These are phyloP conservation scores for Apiospora rasikravindrae DNA, from an alignment of 2,329 filamentous ascomycete genomes.

Conservation along the genomic window DNA sequence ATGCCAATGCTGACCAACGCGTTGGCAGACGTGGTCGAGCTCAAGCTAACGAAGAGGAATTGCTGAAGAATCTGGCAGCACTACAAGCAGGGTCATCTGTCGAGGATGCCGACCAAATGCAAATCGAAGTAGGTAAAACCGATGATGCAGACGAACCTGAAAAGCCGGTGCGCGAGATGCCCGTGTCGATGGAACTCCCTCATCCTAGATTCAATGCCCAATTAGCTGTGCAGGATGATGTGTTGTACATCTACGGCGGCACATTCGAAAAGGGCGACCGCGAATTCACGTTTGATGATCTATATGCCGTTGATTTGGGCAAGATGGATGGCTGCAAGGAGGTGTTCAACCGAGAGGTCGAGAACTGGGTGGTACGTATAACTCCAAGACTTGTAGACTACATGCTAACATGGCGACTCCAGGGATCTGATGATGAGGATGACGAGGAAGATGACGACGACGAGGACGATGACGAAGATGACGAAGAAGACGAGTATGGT, in stretches of 20 bases:
- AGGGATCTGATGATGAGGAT: slow-evolving; percentile 59
- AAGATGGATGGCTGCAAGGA: slow-evolving; percentile 95
- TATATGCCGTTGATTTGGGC: slow-evolving; percentile 91
- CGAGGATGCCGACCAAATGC: slow-evolving; percentile 52
- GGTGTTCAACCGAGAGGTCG: slow-evolving; percentile 80
- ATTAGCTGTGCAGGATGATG: slow-evolving; percentile 88
- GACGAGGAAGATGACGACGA: slow-evolving; percentile 64
- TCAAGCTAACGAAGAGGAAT: slow-evolving; percentile 89
- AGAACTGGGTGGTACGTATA: slow-evolving; percentile 79
- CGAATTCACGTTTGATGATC: slow-evolving; percentile 94
- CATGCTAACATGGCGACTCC: slow-evolving; percentile 38
- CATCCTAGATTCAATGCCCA: slow-evolving; percentile 91
- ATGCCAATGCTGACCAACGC: slow-evolving; percentile 60
- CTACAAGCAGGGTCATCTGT: slow-evolving; percentile 77
- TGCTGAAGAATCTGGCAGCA: slow-evolving; percentile 84
- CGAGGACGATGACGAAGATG: slow-evolving; percentile 59
- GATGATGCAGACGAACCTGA: slow-evolving; percentile 61
- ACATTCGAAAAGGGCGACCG: slow-evolving; percentile 95
- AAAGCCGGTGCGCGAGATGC: slow-evolving; percentile 64
- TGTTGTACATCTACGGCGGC: slow-evolving; percentile 91
- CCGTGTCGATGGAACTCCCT: slow-evolving; percentile 80
- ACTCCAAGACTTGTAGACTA: slow-evolving; percentile 41
- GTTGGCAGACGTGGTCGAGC: slow-evolving; percentile 72
- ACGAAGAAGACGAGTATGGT: slow-evolving; percentile 55
- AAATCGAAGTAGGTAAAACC: slow-evolving; percentile 52